These are phyloP conservation scores for Oryza punctata DNA, from an alignment of 176 grass and related monocot species.

Conservation along the genomic window DNA sequence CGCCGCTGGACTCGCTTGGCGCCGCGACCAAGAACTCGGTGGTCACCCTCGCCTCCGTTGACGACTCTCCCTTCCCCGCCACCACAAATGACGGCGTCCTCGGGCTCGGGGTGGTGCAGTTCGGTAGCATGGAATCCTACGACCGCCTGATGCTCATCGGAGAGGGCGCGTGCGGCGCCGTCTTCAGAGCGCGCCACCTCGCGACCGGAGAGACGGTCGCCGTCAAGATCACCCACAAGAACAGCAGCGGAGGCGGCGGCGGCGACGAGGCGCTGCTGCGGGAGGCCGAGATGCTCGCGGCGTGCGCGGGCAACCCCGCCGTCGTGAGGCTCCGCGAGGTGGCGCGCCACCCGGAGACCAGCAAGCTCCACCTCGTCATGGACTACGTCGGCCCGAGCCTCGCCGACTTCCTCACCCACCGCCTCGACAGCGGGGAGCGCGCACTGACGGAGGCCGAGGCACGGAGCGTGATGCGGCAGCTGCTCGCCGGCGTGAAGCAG, in stretches of 20 bases:
- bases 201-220: neutral
- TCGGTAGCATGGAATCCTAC: neutral
- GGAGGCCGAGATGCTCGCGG: neutral
- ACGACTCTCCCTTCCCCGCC: too few relatives aligned
- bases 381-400: too few relatives aligned
- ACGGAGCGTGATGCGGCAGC: slow-evolving; percentile 18
- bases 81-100: too few relatives aligned
- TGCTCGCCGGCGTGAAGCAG: neutral
- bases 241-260: too few relatives aligned
- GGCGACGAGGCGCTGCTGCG: neutral
- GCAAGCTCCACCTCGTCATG: too few relatives aligned
- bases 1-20: too few relatives aligned
- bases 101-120: too few relatives aligned
- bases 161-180: neutral
- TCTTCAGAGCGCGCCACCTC: neutral
- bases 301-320: neutral
- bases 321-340: neutral
- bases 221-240: neutral
- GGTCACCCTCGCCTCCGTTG: too few relatives aligned
- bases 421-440: too few relatives aligned
- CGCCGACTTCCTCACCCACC: too few relatives aligned
- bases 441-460: neutral
- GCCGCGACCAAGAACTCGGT: too few relatives aligned
- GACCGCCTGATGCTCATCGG: accelerated
- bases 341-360: neutral